Evolutionary conservation across 2,329 filamentous ascomycete species (phyloP).

Genomic region (Cladosporium sp.): DNA sequence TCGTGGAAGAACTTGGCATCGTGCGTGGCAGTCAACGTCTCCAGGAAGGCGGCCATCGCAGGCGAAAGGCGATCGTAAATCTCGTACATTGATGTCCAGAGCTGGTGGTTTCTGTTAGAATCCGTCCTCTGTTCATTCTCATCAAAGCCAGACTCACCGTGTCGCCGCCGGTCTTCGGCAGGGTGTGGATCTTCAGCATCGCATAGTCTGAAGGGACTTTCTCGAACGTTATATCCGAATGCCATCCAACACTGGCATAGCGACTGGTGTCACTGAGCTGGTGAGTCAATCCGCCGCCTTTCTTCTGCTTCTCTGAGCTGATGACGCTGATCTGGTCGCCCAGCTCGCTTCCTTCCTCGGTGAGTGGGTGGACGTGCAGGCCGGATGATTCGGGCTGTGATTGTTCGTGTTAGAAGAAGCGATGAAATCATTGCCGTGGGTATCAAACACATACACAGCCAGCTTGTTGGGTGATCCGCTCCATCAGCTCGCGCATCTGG

Average conservation of each 20-base stretch:
- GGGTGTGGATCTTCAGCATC: slow-evolving; percentile 80
- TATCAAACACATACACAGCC: slow-evolving; percentile 33
- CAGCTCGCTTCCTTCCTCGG: slow-evolving; percentile 48
- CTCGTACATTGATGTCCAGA: slow-evolving; percentile 65
- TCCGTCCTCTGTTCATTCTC: not conserved
- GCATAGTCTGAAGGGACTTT: slow-evolving; percentile 83
- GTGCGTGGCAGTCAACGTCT: slow-evolving; percentile 53
- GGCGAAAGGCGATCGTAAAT: slow-evolving; percentile 59
- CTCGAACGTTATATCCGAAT: slow-evolving; percentile 85
- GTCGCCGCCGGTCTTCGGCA: slow-evolving; percentile 73
- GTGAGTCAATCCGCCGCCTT: slow-evolving; percentile 50
- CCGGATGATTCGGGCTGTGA: slow-evolving; percentile 42
- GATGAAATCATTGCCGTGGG: not conserved
- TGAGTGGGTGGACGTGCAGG: slow-evolving; percentile 53
- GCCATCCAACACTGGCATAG: slow-evolving; percentile 66
- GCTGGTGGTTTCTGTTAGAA: slow-evolving; percentile 32
- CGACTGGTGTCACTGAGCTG: slow-evolving; percentile 48
- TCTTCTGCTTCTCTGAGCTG: slow-evolving; percentile 52
- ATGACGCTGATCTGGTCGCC: slow-evolving; percentile 55
- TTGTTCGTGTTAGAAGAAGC: slow-evolving; percentile 9
- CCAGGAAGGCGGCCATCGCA: slow-evolving; percentile 54
- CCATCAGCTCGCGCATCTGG: slow-evolving; percentile 44
- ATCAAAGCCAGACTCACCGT: slow-evolving; percentile 49
- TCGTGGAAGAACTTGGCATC: slow-evolving; percentile 26
- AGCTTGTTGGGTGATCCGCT: slow-evolving; percentile 40